These are phyloP conservation scores for Malassezia brasiliensis DNA, from an alignment of 1,284 basidiomycete species.

Conservation along the genomic window DNA sequence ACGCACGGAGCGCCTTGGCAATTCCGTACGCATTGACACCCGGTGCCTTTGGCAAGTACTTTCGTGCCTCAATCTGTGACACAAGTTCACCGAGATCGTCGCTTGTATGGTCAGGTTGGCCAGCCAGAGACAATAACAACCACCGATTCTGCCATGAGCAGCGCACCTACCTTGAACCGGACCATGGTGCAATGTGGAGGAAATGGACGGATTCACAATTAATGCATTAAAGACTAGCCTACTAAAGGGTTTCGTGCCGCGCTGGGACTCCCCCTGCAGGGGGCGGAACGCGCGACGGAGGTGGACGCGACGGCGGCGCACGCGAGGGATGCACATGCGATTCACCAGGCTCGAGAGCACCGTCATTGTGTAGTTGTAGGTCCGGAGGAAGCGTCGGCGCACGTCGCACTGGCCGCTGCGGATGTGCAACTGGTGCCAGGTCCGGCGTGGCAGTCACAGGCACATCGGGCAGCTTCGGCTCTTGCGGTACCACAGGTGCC, in stretches of 20 bases:
- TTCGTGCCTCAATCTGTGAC: neutral
- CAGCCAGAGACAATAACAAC: conserved; percentile 4
- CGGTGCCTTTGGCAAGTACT: neutral
- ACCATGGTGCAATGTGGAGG: conserved; percentile 8
- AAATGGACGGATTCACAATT: neutral
- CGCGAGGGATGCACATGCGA: neutral
- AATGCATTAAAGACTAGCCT: too few species aligned
- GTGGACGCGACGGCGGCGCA: neutral
- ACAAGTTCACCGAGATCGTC: neutral
- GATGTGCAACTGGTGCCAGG: neutral
- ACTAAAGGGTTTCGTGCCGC: too few species aligned
- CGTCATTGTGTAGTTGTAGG: neutral
- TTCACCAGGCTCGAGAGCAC: too few species aligned
- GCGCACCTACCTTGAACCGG: conserved; percentile 10
- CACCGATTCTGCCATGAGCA: conserved; percentile 14
- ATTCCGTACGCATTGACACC: conserved; percentile 5
- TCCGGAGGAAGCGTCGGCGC: neutral
- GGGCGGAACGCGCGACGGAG: conserved; percentile 2
- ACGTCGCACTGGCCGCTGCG: neutral
- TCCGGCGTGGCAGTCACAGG: neutral
- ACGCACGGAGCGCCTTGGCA: conserved; percentile 13
- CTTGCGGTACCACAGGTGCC: neutral
- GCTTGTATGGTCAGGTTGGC: neutral
- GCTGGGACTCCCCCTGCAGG: neutral
- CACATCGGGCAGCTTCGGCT: neutral